Percentiles rank a stretch among this genome's conserved stretches.
These are phyloP conservation scores for Cryptosporidium viatorum DNA, from an alignment of 169 alveolate species.

Conservation along the genomic window DNA sequence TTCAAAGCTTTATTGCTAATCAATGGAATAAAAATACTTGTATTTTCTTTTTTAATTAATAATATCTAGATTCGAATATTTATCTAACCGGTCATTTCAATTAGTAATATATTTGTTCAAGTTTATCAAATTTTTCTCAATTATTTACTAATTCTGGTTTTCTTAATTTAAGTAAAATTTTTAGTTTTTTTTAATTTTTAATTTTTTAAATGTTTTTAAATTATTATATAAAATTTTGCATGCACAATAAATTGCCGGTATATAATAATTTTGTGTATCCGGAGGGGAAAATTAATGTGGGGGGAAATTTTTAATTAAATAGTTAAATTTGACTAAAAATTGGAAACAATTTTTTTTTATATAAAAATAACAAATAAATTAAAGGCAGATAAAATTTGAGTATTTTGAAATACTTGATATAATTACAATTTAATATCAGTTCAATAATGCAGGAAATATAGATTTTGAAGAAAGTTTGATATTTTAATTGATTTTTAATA, in stretches of 20 bases:
- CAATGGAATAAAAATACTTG: background rate
- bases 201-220: background rate
- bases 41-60: no score
- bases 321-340: slow-evolving; percentile 51
- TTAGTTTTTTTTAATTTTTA: background rate
- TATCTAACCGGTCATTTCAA: no score
- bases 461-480: background rate
- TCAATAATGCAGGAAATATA: background rate
- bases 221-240: background rate
- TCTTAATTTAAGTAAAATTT: background rate
- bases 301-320: slow-evolving; percentile 14
- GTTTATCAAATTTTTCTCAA: no score
- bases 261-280: slow-evolving; percentile 7
- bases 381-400: background rate
- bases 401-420: background rate
- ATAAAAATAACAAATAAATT: background rate
- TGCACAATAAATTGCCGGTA: slow-evolving; percentile 22
- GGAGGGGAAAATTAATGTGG: slow-evolving; percentile 55
- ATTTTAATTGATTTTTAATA: background rate
- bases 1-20: background rate
- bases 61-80: no score
- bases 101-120: no score
- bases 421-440: background rate
- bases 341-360: background rate
- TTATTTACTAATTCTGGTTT: no score